A percentile compares a stretch with the other conserved stretches of the same genome.
These are phyloP conservation scores for Cyclotella cryptica DNA, from an alignment of 108 stramenopile species.

Conservation along the genomic window DNA sequence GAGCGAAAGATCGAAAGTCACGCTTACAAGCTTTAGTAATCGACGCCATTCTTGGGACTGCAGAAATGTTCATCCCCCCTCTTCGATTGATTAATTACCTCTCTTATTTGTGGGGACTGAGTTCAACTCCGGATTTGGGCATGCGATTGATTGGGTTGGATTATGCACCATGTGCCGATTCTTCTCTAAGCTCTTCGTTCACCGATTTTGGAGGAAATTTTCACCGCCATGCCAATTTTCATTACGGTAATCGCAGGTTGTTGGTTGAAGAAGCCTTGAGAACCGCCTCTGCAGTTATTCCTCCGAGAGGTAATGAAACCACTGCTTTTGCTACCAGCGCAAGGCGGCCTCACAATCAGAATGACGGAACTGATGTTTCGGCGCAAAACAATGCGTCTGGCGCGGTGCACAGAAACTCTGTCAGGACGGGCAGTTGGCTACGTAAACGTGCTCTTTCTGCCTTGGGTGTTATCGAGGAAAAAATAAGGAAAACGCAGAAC, in stretches of 20 bases:
- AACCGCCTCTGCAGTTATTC: conserved; percentile 38
- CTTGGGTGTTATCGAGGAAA: conserved; percentile 50
- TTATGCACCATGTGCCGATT: conserved; percentile 29
- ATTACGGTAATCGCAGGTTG: conserved; percentile 54
- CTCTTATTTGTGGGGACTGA: conserved; percentile 49
- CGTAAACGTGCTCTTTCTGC: conserved; percentile 45
- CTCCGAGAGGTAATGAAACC: conserved; percentile 24
- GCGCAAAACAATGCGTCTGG: not conserved
- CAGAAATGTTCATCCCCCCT: conserved; percentile 46
- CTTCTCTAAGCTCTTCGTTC: conserved; percentile 2
- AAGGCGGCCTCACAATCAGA: not conserved
- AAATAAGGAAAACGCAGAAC: not conserved
- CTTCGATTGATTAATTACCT: conserved; percentile 44
- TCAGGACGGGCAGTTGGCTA: conserved; percentile 26
- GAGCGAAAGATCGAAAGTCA: conserved; percentile 36
- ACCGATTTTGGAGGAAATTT: conserved; percentile 7
- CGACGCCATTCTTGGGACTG: conserved; percentile 44
- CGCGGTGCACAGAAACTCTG: not conserved
- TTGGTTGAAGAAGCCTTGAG: conserved; percentile 49
- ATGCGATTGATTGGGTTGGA: conserved; percentile 52
- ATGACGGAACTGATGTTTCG: not conserved
- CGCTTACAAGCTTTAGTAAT: conserved; percentile 13
- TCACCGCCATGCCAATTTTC: conserved; percentile 57
- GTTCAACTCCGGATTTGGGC: conserved; percentile 39
- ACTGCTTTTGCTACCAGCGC: not conserved